Evolutionary conservation across 371 early-diverging fungal genomes (phyloP).

Genomic region (Syncephalastrum racemosum): DNA sequence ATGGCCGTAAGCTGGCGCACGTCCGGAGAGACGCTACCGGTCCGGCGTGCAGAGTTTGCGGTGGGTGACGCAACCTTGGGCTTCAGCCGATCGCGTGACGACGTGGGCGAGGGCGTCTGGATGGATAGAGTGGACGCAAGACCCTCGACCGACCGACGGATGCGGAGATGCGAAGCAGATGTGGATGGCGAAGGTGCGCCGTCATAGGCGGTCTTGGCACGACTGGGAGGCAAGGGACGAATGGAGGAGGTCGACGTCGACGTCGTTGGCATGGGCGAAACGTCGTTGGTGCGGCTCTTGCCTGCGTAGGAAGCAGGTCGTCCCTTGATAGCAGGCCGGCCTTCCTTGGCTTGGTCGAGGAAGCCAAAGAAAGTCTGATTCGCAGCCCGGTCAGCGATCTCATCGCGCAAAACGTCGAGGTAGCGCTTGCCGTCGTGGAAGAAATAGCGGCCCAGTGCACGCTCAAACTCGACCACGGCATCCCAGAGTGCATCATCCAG

Average conservation of each 20-base stretch:
- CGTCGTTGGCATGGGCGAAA: conserved; percentile 4
- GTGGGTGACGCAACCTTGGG: no score
- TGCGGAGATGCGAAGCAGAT: no score
- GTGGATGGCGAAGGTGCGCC: background rate
- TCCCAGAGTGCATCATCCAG: conserved; percentile 69
- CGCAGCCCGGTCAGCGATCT: conserved; percentile 66
- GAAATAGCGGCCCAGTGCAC: conserved; percentile 50
- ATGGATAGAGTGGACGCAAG: no score
- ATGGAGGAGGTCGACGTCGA: conserved; percentile 3
- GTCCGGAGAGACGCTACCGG: no score
- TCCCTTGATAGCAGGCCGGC: no score
- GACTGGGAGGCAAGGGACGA: background rate
- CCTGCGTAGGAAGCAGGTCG: no score
- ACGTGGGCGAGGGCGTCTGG: no score
- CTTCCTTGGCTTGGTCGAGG: conserved; percentile 35
- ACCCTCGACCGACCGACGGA: no score
- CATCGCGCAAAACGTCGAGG: conserved; percentile 53
- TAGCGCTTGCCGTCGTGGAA: conserved; percentile 55
- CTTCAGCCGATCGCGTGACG: no score
- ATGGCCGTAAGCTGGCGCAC: no score
- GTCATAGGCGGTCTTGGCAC: background rate
- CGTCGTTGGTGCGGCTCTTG: conserved; percentile 6
- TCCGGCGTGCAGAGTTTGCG: no score
- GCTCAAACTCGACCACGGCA: conserved; percentile 55
- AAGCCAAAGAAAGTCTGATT: conserved; percentile 74